Percentiles rank a stretch among this genome's conserved stretches.
phyloP scores from a whole-genome alignment of 768 basidiomycete genomes.

The Tulasnella sp. region DNA sequence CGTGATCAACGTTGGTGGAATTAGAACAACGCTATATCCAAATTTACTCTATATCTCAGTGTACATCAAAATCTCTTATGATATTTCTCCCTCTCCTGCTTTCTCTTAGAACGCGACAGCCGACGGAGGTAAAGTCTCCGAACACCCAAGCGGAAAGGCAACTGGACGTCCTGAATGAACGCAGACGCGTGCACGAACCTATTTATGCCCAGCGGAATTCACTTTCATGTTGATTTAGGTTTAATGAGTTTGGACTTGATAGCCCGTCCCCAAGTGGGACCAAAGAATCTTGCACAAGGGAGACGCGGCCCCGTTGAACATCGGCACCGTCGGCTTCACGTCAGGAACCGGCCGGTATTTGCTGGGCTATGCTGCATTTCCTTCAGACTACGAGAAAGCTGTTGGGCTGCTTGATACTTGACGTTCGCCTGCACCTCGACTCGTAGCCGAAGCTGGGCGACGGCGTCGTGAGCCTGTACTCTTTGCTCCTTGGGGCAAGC shows the following conservation, averaged over 20 bases:
- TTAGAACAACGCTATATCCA: no score
- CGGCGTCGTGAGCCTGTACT: conserved; percentile 35
- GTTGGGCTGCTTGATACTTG: not conserved
- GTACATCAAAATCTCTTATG: no score
- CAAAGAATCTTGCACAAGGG: conserved; percentile 33
- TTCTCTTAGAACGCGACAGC: no score
- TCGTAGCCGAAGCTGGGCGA: conserved; percentile 29
- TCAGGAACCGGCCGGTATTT: conserved; percentile 28
- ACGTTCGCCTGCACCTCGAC: not conserved
- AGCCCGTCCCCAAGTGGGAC: conserved; percentile 32
- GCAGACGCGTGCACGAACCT: conserved; percentile 23
- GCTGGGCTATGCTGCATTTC: conserved; percentile 36
- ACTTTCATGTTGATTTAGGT: not conserved
- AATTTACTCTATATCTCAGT: no score
- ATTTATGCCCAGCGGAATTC: conserved; percentile 15
- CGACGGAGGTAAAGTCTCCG: not conserved
- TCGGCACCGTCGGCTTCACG: conserved; percentile 30
- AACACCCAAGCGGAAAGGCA: conserved; percentile 22
- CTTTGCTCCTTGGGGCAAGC: conserved; percentile 30
- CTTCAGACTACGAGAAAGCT: conserved; percentile 22
- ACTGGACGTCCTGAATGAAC: conserved; percentile 23
- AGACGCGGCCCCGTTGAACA: conserved; percentile 29
- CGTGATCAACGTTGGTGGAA: not conserved
- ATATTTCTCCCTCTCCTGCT: not conserved
- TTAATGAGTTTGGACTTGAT: conserved; percentile 24